Percentiles rank a stretch among this genome's conserved stretches.
These are phyloP conservation scores for Castanopsis chinensis DNA, from an alignment of 306 rosid species.

Conservation along the genomic window DNA sequence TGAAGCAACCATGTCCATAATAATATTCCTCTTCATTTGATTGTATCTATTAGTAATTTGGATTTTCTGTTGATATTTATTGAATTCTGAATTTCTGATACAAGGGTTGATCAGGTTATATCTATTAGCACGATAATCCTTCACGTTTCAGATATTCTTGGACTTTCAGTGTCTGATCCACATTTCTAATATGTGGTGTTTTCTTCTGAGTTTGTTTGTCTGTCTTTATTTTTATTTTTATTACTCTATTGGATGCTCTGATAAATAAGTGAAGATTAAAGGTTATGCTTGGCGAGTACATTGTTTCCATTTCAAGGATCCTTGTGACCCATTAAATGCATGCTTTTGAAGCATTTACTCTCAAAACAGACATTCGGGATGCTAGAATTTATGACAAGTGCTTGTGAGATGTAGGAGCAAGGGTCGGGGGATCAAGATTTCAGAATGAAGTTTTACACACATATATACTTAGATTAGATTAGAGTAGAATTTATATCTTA, in stretches of 20 bases:
- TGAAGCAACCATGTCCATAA: conserved; percentile 7
- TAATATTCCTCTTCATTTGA: background rate
- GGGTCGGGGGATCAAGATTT: rapidly evolving
- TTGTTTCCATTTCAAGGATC: background rate
- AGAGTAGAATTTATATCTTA: too few species aligned
- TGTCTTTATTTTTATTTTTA: background rate
- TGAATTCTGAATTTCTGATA: background rate
- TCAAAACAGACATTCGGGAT: too few species aligned
- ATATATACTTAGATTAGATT: too few species aligned
- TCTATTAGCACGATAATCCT: background rate
- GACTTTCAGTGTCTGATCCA: background rate
- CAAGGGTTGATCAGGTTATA: background rate
- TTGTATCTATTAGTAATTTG: background rate
- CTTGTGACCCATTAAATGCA: background rate
- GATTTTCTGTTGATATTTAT: background rate
- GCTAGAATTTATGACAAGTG: too few species aligned
- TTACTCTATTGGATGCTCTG: background rate
- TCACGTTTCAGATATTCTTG: too few species aligned
- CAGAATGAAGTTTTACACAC: rapidly evolving
- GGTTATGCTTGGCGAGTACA: background rate
- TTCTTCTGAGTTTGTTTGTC: background rate
- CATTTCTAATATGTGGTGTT: background rate
- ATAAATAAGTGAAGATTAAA: background rate
- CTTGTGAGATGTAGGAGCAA: too few species aligned
- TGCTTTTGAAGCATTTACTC: background rate